Percentiles rank a stretch among this genome's conserved stretches.
These are phyloP conservation scores for Eucalyptus dawsonii DNA, from an alignment of 345 rosid species.

Conservation along the genomic window DNA sequence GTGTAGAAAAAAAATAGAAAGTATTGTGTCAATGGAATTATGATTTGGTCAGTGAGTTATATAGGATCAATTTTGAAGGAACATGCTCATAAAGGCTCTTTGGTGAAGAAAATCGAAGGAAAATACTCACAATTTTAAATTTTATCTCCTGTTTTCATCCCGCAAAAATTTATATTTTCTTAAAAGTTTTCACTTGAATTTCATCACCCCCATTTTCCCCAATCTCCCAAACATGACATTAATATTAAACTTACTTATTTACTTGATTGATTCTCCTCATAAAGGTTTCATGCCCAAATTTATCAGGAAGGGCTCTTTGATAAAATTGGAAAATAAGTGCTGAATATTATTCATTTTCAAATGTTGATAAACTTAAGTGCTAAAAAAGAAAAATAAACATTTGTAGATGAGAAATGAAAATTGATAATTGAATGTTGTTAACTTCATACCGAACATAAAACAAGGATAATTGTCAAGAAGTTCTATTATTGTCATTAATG, in stretches of 20 bases:
- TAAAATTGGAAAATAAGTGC: not conserved
- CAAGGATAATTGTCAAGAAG: not conserved
- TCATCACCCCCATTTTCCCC: not conserved
- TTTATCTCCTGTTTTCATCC: too few relatives aligned
- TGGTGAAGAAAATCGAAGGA: not conserved
- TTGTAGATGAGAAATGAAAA: not conserved
- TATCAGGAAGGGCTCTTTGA: not conserved
- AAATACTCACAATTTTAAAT: not conserved
- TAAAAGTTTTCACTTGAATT: too few relatives aligned
- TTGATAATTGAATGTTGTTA: not conserved
- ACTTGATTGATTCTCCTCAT: not conserved
- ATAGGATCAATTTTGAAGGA: not conserved
- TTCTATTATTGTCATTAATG: not conserved
- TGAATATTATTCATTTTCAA: not conserved
- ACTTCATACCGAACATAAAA: not conserved
- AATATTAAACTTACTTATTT: not conserved
- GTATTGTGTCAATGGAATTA: too few relatives aligned
- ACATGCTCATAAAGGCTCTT: not conserved
- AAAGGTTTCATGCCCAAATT: not conserved
- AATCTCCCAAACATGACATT: not conserved
- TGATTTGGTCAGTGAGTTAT: not conserved
- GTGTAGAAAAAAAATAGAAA: too few relatives aligned
- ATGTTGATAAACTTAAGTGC: not conserved
- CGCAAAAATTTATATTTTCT: too few relatives aligned
- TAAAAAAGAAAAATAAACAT: not conserved